Conservation (phyloP, 805 yeast species). For the Wickerhamiella siamensis region DNA sequence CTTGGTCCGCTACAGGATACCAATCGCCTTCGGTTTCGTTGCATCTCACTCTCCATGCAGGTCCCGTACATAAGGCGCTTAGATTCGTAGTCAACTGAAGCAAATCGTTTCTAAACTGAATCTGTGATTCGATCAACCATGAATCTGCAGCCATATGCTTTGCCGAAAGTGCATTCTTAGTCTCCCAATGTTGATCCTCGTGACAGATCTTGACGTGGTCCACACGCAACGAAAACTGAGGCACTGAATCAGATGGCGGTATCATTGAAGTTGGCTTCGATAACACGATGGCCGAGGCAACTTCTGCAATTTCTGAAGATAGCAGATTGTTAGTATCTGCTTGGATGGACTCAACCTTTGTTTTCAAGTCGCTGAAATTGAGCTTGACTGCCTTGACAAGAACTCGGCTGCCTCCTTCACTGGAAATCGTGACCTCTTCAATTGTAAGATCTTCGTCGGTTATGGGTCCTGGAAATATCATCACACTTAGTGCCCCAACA, state of each 20-base stretch:
- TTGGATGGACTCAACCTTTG: neutral
- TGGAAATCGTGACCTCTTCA: constrained; percentile 10
- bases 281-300: neutral
- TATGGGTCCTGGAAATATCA: constrained; percentile 11
- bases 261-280: neutral
- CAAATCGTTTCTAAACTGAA: neutral
- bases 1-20: neutral
- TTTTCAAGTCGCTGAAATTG: neutral
- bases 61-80: neutral
- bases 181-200: neutral
- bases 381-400: constrained; percentile 3
- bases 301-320: neutral
- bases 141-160: neutral
- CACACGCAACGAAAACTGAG: neutral
- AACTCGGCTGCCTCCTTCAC: constrained; percentile 13
- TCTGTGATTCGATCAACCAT: neutral
- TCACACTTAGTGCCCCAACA: constrained; percentile 11
- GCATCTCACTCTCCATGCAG: neutral
- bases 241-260: neutral
- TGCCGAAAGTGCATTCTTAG: neutral
- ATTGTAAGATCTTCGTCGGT: constrained; percentile 4
- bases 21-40: neutral
- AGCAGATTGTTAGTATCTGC: neutral
- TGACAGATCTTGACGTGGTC: neutral
- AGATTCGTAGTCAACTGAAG: neutral